Conservation (phyloP, 441 rosid species). For the Mallotus japonicus region DNA sequence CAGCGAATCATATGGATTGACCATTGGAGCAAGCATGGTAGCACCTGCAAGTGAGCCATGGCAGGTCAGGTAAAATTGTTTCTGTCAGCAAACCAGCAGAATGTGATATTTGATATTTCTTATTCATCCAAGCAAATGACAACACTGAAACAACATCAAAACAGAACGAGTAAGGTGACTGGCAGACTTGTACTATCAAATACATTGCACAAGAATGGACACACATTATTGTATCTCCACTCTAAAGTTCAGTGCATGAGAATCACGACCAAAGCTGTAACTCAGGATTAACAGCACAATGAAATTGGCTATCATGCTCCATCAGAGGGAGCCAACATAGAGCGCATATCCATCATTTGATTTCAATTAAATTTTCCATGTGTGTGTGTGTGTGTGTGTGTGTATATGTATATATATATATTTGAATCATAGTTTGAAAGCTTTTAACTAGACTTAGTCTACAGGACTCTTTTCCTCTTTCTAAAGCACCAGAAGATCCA, state of each 20-base stretch:
- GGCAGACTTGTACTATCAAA: neutral
- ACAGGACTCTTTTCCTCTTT: no score
- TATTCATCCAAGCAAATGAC: neutral
- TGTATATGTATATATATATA: no score
- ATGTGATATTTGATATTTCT: neutral
- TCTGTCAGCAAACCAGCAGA: neutral
- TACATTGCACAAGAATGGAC: neutral
- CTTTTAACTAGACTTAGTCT: neutral
- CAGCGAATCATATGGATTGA: conserved; percentile 58
- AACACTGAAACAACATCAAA: neutral
- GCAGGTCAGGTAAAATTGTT: conserved; percentile 13
- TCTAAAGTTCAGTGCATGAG: no score
- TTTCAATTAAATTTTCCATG: no score
- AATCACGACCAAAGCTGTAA: no score
- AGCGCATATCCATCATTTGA: neutral
- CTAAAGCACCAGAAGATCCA: no score
- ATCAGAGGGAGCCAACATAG: neutral
- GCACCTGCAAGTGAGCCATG: conserved; percentile 47
- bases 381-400: no score
- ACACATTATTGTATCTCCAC: neutral
- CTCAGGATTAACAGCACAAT: no score
- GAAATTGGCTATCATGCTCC: no score
- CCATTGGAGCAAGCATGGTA: conserved; percentile 67
- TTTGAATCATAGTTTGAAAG: no score
- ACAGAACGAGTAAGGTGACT: neutral